phyloP scores from a whole-genome alignment of 2,329 filamentous ascomycete genomes.

The Lachnellula suecica region DNA sequence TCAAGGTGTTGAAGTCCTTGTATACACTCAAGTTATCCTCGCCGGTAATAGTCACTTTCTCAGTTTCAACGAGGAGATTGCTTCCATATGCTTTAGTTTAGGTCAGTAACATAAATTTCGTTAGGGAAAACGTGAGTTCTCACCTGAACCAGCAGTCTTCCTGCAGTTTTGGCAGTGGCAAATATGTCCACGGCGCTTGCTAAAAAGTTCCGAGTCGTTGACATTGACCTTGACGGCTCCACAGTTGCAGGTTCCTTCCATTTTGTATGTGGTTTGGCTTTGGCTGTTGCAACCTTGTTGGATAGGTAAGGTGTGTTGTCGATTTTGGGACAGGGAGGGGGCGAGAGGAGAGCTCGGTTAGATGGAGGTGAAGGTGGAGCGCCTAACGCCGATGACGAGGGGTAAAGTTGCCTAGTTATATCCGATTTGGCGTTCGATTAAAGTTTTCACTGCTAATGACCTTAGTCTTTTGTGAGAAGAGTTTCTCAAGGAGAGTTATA shows the following conservation, averaged over 20 bases:
- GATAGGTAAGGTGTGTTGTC: background rate
- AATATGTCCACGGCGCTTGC: constrained; percentile 42
- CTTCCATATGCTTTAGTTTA: constrained; percentile 14
- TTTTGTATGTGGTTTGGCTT: constrained; percentile 2
- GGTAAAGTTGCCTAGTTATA: too few species aligned
- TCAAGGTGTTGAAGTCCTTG: constrained; percentile 43
- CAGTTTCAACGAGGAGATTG: constrained; percentile 33
- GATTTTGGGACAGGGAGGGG: background rate
- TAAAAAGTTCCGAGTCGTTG: constrained; percentile 46
- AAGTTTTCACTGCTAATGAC: too few species aligned
- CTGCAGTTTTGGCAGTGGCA: constrained; percentile 53
- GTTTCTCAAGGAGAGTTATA: too few species aligned
- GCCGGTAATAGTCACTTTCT: constrained; percentile 39
- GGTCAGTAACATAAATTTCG: too few species aligned
- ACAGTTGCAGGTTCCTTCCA: constrained; percentile 43
- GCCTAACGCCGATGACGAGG: too few species aligned
- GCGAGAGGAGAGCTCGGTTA: background rate
- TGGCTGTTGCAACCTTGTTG: background rate
- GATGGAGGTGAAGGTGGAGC: too few species aligned
- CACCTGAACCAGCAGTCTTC: constrained; percentile 42
- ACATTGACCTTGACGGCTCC: constrained; percentile 48
- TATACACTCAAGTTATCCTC: constrained; percentile 45
- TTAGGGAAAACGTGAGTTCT: too few species aligned
- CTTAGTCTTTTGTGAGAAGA: too few species aligned
- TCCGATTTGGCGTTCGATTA: too few species aligned